Conservation (phyloP, 371 early-diverging fungal species). For the Parasitella parasitica region DNA sequence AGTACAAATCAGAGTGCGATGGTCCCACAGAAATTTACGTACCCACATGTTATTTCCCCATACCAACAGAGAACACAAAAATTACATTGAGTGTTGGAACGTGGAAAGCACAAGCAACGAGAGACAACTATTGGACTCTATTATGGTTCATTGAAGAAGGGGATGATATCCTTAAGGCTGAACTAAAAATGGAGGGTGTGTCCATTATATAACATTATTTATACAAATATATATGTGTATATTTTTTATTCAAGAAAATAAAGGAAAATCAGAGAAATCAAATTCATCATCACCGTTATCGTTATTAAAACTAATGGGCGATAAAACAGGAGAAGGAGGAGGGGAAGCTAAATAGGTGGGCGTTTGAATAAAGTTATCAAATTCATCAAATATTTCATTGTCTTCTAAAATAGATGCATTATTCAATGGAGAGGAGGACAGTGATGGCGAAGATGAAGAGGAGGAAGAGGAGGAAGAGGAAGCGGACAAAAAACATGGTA, state of each 20-base stretch:
- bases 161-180: not conserved
- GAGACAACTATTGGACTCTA: slow-evolving; percentile 16
- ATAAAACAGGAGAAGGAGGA: slow-evolving; percentile 14
- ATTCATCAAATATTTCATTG: slow-evolving; percentile 16
- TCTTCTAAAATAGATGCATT: slow-evolving; percentile 6
- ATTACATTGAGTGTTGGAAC: slow-evolving; percentile 2
- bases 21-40: slow-evolving; percentile 23
- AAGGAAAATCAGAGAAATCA: slow-evolving; percentile 18
- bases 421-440: not conserved
- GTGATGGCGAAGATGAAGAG: not conserved
- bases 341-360: slow-evolving; percentile 13
- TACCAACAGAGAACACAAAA: slow-evolving; percentile 9
- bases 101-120: not conserved
- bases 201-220: not conserved
- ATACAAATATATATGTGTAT: not conserved
- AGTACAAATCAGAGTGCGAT: not conserved
- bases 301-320: not conserved
- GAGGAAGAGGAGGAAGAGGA: not conserved
- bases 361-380: slow-evolving; percentile 7
- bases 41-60: slow-evolving; percentile 21
- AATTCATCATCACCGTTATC: slow-evolving; percentile 7
- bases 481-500: not conserved
- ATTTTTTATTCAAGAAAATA: slow-evolving; percentile 8
- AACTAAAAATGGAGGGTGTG: slow-evolving; percentile 8
- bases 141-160: slow-evolving; percentile 14